These are phyloP conservation scores for Malassezia obtusa DNA, from an alignment of 1,284 basidiomycete species.

Conservation along the genomic window DNA sequence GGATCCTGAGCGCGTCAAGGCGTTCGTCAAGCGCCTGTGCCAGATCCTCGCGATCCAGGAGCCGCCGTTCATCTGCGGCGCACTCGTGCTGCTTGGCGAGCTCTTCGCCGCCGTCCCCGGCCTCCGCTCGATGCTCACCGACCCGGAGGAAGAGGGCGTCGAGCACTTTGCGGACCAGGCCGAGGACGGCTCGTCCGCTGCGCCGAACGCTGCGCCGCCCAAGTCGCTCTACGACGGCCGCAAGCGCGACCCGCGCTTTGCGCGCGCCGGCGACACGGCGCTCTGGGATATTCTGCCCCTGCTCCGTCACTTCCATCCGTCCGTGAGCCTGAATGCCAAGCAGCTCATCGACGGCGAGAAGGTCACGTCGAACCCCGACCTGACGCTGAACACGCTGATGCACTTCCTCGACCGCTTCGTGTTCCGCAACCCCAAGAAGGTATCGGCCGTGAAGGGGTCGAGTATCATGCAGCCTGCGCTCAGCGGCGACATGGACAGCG, in stretches of 20 bases:
- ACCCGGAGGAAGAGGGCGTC: slow-evolving; percentile 50
- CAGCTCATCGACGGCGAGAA: slow-evolving; percentile 63
- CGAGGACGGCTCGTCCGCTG: slow-evolving; percentile 26
- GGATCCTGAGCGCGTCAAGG: slow-evolving; percentile 61
- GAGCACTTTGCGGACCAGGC: slow-evolving; percentile 53
- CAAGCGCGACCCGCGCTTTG: slow-evolving; percentile 84
- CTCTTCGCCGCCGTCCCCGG: slow-evolving; percentile 66
- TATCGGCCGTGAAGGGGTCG: slow-evolving; percentile 65
- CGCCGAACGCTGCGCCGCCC: slow-evolving; percentile 14
- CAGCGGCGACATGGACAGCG: slow-evolving; percentile 55
- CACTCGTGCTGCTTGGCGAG: slow-evolving; percentile 57
- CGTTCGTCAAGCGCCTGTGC: slow-evolving; percentile 75
- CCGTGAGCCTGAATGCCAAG: slow-evolving; percentile 77
- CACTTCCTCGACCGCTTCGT: slow-evolving; percentile 84
- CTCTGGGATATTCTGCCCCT: slow-evolving; percentile 52
- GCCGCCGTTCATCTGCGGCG: slow-evolving; percentile 81
- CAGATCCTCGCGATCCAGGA: slow-evolving; percentile 71
- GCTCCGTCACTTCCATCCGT: slow-evolving; percentile 79
- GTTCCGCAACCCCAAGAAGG: slow-evolving; percentile 90
- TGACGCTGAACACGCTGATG: slow-evolving; percentile 81
- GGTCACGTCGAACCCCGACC: slow-evolving; percentile 72
- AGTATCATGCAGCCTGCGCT: slow-evolving; percentile 69
- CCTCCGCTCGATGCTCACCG: slow-evolving; percentile 60
- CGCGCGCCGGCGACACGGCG: slow-evolving; percentile 63
- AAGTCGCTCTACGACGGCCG: slow-evolving; percentile 28